Conservation (phyloP, 83 land plant species). For the Picea abies region DNA sequence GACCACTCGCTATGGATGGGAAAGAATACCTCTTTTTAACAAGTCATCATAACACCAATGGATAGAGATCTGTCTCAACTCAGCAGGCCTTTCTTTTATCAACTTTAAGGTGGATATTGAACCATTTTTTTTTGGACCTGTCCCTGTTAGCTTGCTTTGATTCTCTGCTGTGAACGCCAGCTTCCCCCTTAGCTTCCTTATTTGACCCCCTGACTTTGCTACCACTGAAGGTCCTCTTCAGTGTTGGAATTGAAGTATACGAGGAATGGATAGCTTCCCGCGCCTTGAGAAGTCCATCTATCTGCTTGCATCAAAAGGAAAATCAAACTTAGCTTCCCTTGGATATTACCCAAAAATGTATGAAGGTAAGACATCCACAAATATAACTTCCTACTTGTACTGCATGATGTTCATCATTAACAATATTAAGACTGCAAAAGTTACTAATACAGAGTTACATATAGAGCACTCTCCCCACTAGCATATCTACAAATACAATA, state of each 20-base stretch:
- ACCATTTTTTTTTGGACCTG: conserved; percentile 82
- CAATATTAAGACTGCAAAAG: too few species aligned
- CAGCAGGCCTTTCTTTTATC: conserved; percentile 67
- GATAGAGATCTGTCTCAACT: background rate
- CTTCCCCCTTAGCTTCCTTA: conserved; percentile 41
- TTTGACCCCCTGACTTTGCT: conserved; percentile 42
- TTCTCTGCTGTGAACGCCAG: conserved; percentile 27
- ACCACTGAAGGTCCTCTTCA: conserved; percentile 55
- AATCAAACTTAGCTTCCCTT: background rate
- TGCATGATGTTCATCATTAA: background rate
- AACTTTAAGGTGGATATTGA: conserved; percentile 66
- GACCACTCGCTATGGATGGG: too few species aligned
- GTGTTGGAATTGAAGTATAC: conserved; percentile 56
- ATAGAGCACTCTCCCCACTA: background rate
- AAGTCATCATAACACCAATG: too few species aligned
- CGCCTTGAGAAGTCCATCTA: conserved; percentile 84
- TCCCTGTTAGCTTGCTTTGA: conserved; percentile 50
- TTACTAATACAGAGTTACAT: background rate
- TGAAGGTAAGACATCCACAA: background rate
- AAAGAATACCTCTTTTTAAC: too few species aligned
- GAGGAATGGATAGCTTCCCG: conserved; percentile 82
- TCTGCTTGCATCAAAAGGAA: conserved; percentile 45
- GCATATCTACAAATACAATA: too few species aligned
- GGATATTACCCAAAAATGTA: background rate
- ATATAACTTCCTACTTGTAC: background rate